Evolutionary conservation across 768 basidiomycete species (phyloP).

Genomic region (Hysterangium stoloniferum): DNA sequence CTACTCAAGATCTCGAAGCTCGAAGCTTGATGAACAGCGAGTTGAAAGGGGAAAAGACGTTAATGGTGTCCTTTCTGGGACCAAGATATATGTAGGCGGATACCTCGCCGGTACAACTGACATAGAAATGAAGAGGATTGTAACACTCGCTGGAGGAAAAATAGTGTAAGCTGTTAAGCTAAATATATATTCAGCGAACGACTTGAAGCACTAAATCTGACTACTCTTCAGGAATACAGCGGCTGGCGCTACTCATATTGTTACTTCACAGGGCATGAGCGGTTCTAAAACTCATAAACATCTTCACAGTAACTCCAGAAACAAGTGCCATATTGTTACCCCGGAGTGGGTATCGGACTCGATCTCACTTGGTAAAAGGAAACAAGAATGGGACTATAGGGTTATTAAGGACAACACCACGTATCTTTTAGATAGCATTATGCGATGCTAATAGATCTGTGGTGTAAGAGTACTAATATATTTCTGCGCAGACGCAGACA

Average conservation of each 20-base stretch:
- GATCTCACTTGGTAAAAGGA: slow-evolving; percentile 48
- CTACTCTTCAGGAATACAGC: slow-evolving; percentile 37
- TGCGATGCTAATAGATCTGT: background rate
- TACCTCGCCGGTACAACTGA: slow-evolving; percentile 67
- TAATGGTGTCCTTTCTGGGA: slow-evolving; percentile 33
- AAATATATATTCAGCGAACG: background rate
- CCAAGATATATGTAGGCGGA: slow-evolving; percentile 63
- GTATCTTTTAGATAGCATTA: background rate
- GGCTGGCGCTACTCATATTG: slow-evolving; percentile 67
- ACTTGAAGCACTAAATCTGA: background rate
- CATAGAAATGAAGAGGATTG: slow-evolving; percentile 66
- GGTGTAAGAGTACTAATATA: background rate
- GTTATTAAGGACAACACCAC: slow-evolving; percentile 35
- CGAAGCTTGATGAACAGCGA: slow-evolving; percentile 36
- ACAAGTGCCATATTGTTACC: slow-evolving; percentile 52
- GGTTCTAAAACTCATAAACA: slow-evolving; percentile 64
- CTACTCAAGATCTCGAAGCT: slow-evolving; percentile 37
- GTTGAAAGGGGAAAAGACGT: slow-evolving; percentile 13
- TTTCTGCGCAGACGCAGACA: too few species aligned
- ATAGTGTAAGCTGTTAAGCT: slow-evolving; percentile 37
- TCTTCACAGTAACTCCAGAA: slow-evolving; percentile 43
- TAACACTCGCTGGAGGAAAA: slow-evolving; percentile 59
- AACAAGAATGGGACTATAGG: slow-evolving; percentile 52
- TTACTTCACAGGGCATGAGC: slow-evolving; percentile 65
- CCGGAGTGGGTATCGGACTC: slow-evolving; percentile 75